These are phyloP conservation scores for Platanthera guangdongensis DNA, from an alignment of 106 monocot genomes.

Conservation along the genomic window DNA sequence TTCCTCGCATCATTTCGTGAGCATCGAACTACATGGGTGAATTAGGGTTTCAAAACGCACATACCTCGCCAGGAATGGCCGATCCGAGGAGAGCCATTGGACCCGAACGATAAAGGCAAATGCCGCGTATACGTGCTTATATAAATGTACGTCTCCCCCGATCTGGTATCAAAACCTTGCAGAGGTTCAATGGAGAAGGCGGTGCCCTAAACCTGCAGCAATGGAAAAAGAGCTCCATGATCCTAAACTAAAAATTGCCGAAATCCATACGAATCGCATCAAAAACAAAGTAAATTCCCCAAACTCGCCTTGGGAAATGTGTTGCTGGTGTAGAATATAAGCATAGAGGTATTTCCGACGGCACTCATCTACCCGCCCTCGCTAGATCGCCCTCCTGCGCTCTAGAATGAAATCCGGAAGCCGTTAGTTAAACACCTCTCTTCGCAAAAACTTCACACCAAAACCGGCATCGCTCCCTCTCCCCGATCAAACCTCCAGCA, in stretches of 20 bases:
- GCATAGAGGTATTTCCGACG: slow-evolving; percentile 8
- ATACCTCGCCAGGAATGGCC: slow-evolving; percentile 17
- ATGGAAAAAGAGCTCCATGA: not conserved
- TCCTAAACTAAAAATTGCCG: not conserved
- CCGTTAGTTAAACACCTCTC: not conserved
- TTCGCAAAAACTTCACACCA: not conserved
- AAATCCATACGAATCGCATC: not conserved
- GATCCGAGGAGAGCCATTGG: slow-evolving; percentile 19
- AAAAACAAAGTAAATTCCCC: not conserved
- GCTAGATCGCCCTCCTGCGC: not conserved
- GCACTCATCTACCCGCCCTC: slow-evolving; percentile 5
- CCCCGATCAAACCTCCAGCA: not conserved
- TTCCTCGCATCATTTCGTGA: not conserved
- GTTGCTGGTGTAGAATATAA: slow-evolving; percentile 10
- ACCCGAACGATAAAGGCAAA: not conserved
- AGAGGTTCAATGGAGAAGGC: too few species aligned
- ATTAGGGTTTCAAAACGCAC: slow-evolving; percentile 6
- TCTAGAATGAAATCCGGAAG: not conserved
- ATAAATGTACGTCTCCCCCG: too few species aligned
- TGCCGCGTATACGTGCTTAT: too few species aligned
- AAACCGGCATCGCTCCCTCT: not conserved
- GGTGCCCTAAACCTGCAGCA: too few species aligned
- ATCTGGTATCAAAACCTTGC: too few species aligned
- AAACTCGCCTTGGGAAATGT: slow-evolving; percentile 8
- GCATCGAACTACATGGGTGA: not conserved